Evolutionary conservation across 2,329 filamentous ascomycete species (phyloP).

Genomic region (Stagonosporopsis chrysanthemi): DNA sequence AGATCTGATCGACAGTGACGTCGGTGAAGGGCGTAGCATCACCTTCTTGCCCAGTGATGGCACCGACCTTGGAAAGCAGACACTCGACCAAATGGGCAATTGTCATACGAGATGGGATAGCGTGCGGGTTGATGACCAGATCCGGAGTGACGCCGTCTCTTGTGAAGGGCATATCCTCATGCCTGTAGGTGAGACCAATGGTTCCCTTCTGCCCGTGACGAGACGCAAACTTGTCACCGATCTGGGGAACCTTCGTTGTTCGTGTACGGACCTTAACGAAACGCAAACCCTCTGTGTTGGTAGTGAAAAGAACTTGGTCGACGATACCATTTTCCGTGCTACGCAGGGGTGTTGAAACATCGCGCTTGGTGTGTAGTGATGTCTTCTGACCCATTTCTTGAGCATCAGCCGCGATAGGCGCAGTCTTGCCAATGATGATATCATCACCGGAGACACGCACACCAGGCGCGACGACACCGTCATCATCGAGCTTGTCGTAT

Average conservation of each 20-base stretch:
- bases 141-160: constrained; percentile 90
- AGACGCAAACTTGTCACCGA: constrained; percentile 98
- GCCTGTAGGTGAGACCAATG: constrained; percentile 96
- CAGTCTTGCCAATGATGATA: constrained; percentile 98
- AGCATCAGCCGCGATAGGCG: constrained; percentile 88
- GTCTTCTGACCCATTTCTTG: constrained; percentile 94
- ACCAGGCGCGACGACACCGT: constrained; percentile 92
- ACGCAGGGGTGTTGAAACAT: constrained; percentile 92
- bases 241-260: constrained; percentile 97
- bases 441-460: constrained; percentile 96
- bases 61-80: constrained; percentile 93
- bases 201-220: constrained; percentile 99
- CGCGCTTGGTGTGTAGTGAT: constrained; percentile 87
- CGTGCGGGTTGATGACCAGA: constrained; percentile 98
- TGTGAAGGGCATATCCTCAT: constrained; percentile 99
- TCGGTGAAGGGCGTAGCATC: constrained; percentile 98
- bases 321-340: constrained; percentile 98
- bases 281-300: constrained; percentile 90
- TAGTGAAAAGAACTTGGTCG: constrained; percentile 91
- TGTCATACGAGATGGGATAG: constrained; percentile 99
- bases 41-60: constrained; percentile 91
- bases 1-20: constrained; percentile 94
- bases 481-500: constrained; percentile 96
- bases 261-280: constrained; percentile 98
- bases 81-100: constrained; percentile 99